Base-by-base conservation (phyloP, 2,329 filamentous ascomycete genomes). In the Elsinoe arachidis region DNA sequence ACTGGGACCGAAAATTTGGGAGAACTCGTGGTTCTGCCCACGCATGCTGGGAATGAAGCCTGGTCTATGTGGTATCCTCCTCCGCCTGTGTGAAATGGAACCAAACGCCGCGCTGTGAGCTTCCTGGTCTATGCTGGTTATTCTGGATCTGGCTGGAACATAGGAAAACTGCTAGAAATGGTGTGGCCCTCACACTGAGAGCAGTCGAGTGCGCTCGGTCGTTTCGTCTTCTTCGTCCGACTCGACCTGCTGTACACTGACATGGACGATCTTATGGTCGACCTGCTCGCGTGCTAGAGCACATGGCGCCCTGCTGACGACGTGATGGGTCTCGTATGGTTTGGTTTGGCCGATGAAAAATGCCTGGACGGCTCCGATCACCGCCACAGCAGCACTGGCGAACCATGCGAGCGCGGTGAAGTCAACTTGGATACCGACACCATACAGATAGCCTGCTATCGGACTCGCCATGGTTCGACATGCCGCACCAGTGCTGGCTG, bases 401-500 rank as follows among this genome's bases (percentile, higher is more conserved):
- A 81, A 85, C 81, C 81, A 85, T 2, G 82, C 79, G 43, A 85
- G 67, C n/a, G 80, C 80, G 1, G 81, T 84, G 59, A 81, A 82
- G 9, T 77, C 73, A 23, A 81, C 72, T 21, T 78, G 71, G 33
- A 77, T 79, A 3, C 84, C 84, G 2, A 81, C 65, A 14, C 82
- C 81, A 63, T 88, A 89, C 3, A 89, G 74, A 33, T 83, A 76
- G 1, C 86, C 86, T 2, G 83, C 83, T 26, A 88, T 70, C 0
- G 86, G 86, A 19, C 85, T 85, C 1, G 85, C 84, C 38, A 88
- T 67, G 0, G 84, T 88, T n/a, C 86, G 78, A 59, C 83, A 84
- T 3, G 83, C 80, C 17, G 85, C 87, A n/a, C 85, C 86, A 1
- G 82, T 85, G 2, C 82, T 85, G 60, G 87, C 87, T 49, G 85